Evolutionary conservation across 192 early-diverging fungal species (phyloP).

Genomic region (Phycomyces blakesleeanus): DNA sequence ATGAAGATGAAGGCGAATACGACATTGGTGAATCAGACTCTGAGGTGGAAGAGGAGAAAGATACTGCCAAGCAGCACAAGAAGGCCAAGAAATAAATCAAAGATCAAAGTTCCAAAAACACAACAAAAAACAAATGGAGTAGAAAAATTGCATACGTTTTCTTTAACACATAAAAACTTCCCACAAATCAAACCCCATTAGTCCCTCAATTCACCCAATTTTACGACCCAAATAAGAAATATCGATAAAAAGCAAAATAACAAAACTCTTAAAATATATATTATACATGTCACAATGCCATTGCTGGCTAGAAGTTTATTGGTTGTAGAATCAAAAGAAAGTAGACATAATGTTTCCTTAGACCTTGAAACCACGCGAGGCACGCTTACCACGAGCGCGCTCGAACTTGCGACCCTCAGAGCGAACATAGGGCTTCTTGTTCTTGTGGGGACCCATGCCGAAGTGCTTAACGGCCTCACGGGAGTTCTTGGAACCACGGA

Average conservation of each 20-base stretch:
- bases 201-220: background rate
- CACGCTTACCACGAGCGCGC: conserved; percentile 96
- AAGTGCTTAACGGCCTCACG: conserved; percentile 99
- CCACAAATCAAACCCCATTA: no score
- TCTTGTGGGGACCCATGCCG: conserved; percentile 53
- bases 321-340: no score
- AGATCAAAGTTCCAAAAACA: background rate
- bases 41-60: conserved; percentile 4
- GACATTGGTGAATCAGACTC: background rate
- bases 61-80: conserved; percentile 8
- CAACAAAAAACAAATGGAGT: no score
- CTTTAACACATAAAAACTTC: no score
- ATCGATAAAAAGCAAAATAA: background rate
- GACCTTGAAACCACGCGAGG: conserved; percentile 94
- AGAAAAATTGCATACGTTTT: no score
- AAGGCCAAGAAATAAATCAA: conserved; percentile 28
- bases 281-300: no score
- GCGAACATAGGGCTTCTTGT: conserved; percentile 80
- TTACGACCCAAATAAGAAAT: background rate
- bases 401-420: conserved; percentile 99
- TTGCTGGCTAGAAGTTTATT: no score
- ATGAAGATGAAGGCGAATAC: conserved; percentile 19
- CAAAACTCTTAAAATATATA: background rate
- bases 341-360: conserved; percentile 38
- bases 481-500: conserved; percentile 90